Evolutionary conservation across 2,329 filamentous ascomycete species (phyloP), one percentile per base, ranked within the genome.

Genomic region (Pseudocercospora macadamiae): DNA sequence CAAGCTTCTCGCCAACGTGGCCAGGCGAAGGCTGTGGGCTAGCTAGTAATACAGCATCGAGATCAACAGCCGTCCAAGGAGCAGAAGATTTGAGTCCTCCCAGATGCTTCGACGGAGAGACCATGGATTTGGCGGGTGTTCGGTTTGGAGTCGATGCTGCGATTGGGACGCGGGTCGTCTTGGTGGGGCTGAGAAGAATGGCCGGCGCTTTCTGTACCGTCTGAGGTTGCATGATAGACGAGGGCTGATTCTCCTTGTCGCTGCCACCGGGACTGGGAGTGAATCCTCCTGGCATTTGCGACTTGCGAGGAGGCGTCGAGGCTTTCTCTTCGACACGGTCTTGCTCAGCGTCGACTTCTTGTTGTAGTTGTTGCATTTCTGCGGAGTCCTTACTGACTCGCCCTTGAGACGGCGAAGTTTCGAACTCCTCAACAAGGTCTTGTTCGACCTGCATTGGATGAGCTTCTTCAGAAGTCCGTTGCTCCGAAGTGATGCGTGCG

Each of bases 51-150:
- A 95, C 78, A 1, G 82, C 77, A 26, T 97, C 93, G 3, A 96
- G 80, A 66, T 96, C 90, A 2, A 89, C 81, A 0, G 89, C 80
- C 3, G 81, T 82, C 93, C 93, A 97, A 0, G 86, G 79, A 16
- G 74, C 71, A 0, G 83, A 80, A 1, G 83, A 84, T 4, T 78
- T 73, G 1, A 79, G 76, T 2, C 47, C 47, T 16, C 47, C 47
- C 4, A 76, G 77, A 5, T 86, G 73, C 70, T 81, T 82, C 66
- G 61, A 75, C 70, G 60, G 76, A 53, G 65, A 74, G 39, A 63
- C 25, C 18, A 55, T 39, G 30, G 42, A 59, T 51, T 62, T 66
- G 45, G 55, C 44, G 3, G 69, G 66, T 7, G 69, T 69, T 16
- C 68, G 66, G 51, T 72, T 72, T 2, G 75, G 75, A 2, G 75